A percentile compares a stretch with the other conserved stretches of the same genome.
Evolutionary conservation across 1,139 yeast genomes (phyloP).

Genomic region (Geotrichum bryndzae): DNA sequence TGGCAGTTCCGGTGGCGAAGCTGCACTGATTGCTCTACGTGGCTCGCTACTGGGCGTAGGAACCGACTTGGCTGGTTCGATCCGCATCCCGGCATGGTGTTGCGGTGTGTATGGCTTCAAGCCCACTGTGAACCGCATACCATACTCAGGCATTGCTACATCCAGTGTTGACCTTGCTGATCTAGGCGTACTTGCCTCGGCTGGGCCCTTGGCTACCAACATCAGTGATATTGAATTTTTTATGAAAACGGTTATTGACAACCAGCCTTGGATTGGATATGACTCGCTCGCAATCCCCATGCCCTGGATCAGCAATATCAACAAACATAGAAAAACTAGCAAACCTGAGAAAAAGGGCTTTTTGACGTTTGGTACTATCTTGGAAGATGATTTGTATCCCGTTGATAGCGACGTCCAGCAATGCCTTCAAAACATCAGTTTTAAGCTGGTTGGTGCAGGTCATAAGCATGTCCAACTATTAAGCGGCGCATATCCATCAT

Average conservation of each 20-base stretch:
- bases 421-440: slow-evolving; percentile 1
- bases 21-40: slow-evolving; percentile 45
- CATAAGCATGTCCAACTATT: slow-evolving; percentile 6
- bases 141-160: slow-evolving; percentile 27
- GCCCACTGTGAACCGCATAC: slow-evolving; percentile 46
- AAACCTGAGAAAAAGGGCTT: not conserved
- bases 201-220: slow-evolving; percentile 46
- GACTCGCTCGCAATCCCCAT: slow-evolving; percentile 46
- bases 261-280: slow-evolving; percentile 47
- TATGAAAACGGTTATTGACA: slow-evolving; percentile 47
- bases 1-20: slow-evolving; percentile 63
- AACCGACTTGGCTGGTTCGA: slow-evolving; percentile 61
- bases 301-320: slow-evolving; percentile 41
- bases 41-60: slow-evolving; percentile 53
- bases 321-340: not conserved
- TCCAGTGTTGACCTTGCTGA: slow-evolving; percentile 28
- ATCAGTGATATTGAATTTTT: slow-evolving; percentile 53
- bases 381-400: slow-evolving; percentile 6
- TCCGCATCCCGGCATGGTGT: slow-evolving; percentile 52
- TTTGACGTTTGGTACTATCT: slow-evolving; percentile 11
- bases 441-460: slow-evolving; percentile 10
- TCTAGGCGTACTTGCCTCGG: slow-evolving; percentile 37
- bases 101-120: slow-evolving; percentile 52
- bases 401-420: slow-evolving; percentile 11
- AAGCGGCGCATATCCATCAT: slow-evolving; percentile 8